These are phyloP conservation scores for Salix arbutifolia DNA, from an alignment of 345 rosid genomes.

Conservation along the genomic window DNA sequence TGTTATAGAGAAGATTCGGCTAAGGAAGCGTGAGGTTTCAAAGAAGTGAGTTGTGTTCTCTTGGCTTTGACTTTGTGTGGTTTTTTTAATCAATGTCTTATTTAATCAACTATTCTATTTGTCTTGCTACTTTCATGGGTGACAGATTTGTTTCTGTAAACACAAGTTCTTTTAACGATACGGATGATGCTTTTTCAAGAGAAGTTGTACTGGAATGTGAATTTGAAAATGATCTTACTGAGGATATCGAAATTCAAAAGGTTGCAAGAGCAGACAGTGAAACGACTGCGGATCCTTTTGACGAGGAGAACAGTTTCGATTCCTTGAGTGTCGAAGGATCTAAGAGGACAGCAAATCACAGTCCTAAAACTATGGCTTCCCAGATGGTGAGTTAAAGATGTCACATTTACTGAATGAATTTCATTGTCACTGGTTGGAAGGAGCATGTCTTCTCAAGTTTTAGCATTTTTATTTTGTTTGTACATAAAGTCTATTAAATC, in stretches of 20 bases:
- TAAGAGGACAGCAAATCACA: constrained; percentile 24
- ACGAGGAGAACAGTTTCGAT: constrained; percentile 19
- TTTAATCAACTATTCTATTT: not conserved
- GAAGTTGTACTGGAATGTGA: constrained; percentile 29
- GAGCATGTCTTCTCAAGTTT: not conserved
- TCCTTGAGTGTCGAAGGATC: constrained; percentile 22
- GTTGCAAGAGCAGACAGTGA: constrained; percentile 17
- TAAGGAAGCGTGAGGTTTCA: constrained; percentile 69
- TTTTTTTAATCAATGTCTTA: not conserved
- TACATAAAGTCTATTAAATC: not conserved
- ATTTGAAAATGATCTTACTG: constrained; percentile 17
- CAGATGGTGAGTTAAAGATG: constrained; percentile 24
- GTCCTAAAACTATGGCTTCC: constrained; percentile 22
- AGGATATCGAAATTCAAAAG: constrained; percentile 19
- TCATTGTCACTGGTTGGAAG: not conserved
- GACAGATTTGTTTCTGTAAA: constrained; percentile 37
- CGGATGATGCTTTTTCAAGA: constrained; percentile 3
- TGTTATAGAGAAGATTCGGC: constrained; percentile 74
- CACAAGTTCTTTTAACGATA: constrained; percentile 22
- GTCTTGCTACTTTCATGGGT: not conserved
- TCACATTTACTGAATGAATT: not conserved
- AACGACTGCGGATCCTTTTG: constrained; percentile 10
- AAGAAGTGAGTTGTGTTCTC: constrained; percentile 46
- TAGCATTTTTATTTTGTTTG: not conserved
- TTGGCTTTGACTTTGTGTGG: not conserved